A percentile compares a stretch with the other conserved stretches of the same genome.
phyloP scores from a whole-genome alignment of 805 yeast species.

The Kazachstania africana region DNA sequence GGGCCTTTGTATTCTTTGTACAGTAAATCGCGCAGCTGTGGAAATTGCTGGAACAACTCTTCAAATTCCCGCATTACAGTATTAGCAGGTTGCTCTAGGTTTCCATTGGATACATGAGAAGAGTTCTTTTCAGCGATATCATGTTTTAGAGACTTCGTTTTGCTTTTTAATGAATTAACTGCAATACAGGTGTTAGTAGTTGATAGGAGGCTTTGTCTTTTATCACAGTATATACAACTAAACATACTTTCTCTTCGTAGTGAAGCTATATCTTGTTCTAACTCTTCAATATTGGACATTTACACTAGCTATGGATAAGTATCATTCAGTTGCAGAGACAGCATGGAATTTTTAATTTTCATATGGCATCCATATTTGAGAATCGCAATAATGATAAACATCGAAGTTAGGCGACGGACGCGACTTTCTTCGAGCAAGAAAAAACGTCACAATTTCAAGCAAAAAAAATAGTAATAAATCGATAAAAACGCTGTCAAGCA shows the following conservation, averaged over 20 bases:
- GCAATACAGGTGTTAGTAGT: not conserved
- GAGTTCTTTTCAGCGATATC: slow-evolving; percentile 1
- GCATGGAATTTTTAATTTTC: no score
- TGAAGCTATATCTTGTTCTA: slow-evolving; percentile 28
- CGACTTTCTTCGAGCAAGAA: no score
- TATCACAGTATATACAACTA: slow-evolving; percentile 1
- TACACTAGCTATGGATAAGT: no score
- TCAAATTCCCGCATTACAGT: slow-evolving; percentile 11
- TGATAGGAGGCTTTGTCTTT: not conserved
- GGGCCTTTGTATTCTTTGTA: slow-evolving; percentile 4
- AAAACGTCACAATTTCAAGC: no score
- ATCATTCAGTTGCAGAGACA: no score
- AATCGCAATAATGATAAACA: no score
- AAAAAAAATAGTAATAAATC: no score
- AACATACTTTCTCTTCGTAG: slow-evolving; percentile 22
- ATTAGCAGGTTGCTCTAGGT: slow-evolving; percentile 1
- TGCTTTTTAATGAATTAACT: slow-evolving; percentile 7
- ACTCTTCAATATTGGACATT: slow-evolving; percentile 23
- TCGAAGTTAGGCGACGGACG: no score
- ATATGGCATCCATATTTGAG: no score
- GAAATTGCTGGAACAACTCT: slow-evolving; percentile 13
- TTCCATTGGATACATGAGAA: no score
- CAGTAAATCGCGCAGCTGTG: slow-evolving; percentile 13
- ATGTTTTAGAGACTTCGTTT: slow-evolving; percentile 6
- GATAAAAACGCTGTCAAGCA: not conserved